These are phyloP conservation scores for Xylariaceae sp. DNA, from an alignment of 2,329 filamentous ascomycete genomes.

Conservation along the genomic window DNA sequence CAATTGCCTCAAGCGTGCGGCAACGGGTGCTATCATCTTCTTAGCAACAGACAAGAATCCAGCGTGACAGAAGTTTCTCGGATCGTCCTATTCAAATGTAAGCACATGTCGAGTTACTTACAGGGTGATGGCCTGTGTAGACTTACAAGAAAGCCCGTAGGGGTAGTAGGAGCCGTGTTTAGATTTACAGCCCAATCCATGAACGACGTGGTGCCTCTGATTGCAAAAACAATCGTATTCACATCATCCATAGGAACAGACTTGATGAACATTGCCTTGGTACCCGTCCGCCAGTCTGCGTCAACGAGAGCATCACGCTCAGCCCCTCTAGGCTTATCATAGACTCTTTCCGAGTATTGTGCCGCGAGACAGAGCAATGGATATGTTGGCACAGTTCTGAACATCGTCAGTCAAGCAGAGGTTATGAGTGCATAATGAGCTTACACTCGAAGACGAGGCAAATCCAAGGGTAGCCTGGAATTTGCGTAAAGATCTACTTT, in stretches of 20 bases:
- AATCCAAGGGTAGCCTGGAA: slow-evolving; percentile 63
- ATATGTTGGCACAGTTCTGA: slow-evolving; percentile 68
- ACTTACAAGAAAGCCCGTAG: slow-evolving; percentile 60
- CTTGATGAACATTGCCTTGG: slow-evolving; percentile 82
- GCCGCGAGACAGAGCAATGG: slow-evolving; percentile 75
- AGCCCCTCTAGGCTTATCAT: slow-evolving; percentile 57
- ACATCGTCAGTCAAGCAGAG: slow-evolving; percentile 15
- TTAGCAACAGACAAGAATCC: slow-evolving; percentile 75
- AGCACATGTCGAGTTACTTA: slow-evolving; percentile 8
- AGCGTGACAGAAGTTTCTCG: slow-evolving; percentile 72
- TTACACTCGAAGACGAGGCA: slow-evolving; percentile 66
- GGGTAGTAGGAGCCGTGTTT: slow-evolving; percentile 62
- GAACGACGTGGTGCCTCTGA: slow-evolving; percentile 75
- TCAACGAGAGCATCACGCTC: slow-evolving; percentile 67
- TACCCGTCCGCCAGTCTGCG: slow-evolving; percentile 68
- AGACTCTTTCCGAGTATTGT: slow-evolving; percentile 71
- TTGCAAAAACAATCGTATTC: slow-evolving; percentile 77
- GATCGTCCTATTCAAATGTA: slow-evolving; percentile 53
- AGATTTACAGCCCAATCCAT: slow-evolving; percentile 87
- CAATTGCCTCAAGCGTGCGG: slow-evolving; percentile 63
- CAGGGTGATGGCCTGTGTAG: background rate
- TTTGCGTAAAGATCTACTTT: slow-evolving; percentile 80
- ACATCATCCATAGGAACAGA: slow-evolving; percentile 73
- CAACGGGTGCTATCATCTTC: slow-evolving; percentile 71
- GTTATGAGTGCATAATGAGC: slow-evolving; percentile 21